Base-by-base conservation (phyloP, 257 asterid genomes). In the Salvia hispanica region DNA sequence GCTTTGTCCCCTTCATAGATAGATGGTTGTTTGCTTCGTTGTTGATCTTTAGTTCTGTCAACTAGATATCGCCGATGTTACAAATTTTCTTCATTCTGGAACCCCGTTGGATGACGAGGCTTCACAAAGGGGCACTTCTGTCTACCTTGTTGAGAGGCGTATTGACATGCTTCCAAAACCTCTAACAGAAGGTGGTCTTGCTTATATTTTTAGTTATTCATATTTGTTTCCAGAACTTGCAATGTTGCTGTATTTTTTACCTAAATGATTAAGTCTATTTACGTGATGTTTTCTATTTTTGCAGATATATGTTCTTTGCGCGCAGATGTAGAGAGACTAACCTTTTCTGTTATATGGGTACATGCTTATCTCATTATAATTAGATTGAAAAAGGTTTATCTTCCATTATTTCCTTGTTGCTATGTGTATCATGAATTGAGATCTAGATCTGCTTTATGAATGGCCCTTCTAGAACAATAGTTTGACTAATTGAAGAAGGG, bases 111-210 rank as follows among this genome's bases (percentile, higher is more conserved):
- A 94, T 74, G 94, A 88, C 54, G 99, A 94, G 90, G 99, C 97
- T 78, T 53, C 99, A 61, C 94, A 83, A 81, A 88, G 99, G 79
- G 99, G 99, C 61, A 94, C 99, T 76, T 94, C 99, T 64, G 99
- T 94, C 62, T 94, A 91, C 86, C 96, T 94, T 68, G 99, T 94
- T 54, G 99, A 91, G 87, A 86, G 87, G 65, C 94, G 99, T 69
- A 94, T 94, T 63, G 99, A 94, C 85, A 94, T 94, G 99, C 97
- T 94, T 69, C 99, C 99, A 2, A 91, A 94, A 78, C 99, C 99
- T 68, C 84, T 94, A 47, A 94, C 99, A 33, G 99, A 94, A 94
- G 99, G 99, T 94, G 69, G 44, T 45, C 57, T 57, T 64, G 73
- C 64, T 53, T 36, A 40, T 59, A 67, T 45, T 50, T n/a, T 39